Evolutionary conservation across 75 land plant species (phyloP), one percentile per base, ranked within the genome.

Genomic region (Selaginella tamariscina): DNA sequence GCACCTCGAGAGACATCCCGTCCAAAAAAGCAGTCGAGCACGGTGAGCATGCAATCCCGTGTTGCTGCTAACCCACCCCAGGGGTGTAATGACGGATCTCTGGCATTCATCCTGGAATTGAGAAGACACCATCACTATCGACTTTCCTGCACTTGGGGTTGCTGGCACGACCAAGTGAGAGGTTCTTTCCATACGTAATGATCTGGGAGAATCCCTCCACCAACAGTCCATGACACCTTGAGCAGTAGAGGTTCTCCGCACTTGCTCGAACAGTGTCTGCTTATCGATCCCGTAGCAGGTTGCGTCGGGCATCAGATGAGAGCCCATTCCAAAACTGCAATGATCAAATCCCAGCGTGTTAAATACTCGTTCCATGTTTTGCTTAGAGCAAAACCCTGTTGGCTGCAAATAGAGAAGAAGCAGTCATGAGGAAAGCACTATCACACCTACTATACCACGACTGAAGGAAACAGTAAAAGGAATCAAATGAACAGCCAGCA

Each of bases 131-230:
- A 8, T 2, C 23, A 59, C n/a, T 39, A 15, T 15, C 49, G 49
- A 39, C 49, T 39, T 39, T 39, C 49, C 49, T 5, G 49, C 49
- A 39, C 49, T 39, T 39, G 49, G 49, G 15, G 15, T 5, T 39
- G 49, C 15, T 39, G n/a, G n/a, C n/a, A 39, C 49, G 49, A 5
- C 49, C 49, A 39, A 39, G 11, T 5, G 49, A 39, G 49, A 39
- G 49, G 49, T 39, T 59, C 62, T 59, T 59, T 5, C 62, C 62
- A n/a, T 59, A 59, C 26, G 23, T 59, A 59, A 59, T 21, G 23
- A 59, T 59, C 62, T 59, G 62, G 8, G 62, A 59, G 26, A 59
- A 59, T 59, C 62, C 62, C n/a, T 59, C 26, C 62, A 59, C 62
- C 23, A 59, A 27, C 2, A 59, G 62, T 26, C 62, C 62, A 59